These are phyloP conservation scores for Melastoma malabathricum DNA, from an alignment of 345 rosid genomes.

Conservation along the genomic window DNA sequence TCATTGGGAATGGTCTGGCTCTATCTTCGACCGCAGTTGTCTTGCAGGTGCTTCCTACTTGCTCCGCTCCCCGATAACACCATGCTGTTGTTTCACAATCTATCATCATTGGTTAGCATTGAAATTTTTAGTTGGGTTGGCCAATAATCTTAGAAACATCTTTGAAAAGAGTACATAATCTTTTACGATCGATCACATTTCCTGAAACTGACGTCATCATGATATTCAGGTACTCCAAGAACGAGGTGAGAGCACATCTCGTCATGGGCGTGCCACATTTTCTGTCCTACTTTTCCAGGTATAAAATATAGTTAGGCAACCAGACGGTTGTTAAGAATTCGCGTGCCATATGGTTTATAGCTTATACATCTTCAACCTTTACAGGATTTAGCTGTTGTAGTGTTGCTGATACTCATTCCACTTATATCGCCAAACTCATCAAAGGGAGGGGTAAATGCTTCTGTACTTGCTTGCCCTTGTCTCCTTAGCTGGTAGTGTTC, in stretches of 20 bases:
- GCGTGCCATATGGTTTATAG: too few species aligned
- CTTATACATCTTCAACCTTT: slow-evolving; percentile 5
- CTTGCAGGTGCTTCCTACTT: slow-evolving; percentile 47
- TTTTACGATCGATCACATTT: not conserved
- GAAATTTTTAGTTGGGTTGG: too few species aligned
- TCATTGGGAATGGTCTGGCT: slow-evolving; percentile 94
- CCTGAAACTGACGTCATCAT: slow-evolving; percentile 7
- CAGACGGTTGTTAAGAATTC: too few species aligned
- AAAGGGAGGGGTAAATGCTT: slow-evolving; percentile 89
- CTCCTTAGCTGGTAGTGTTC: not conserved
- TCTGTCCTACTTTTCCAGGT: slow-evolving; percentile 98
- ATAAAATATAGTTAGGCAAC: not conserved
- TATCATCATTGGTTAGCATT: too few species aligned
- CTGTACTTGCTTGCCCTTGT: slow-evolving; percentile 6
- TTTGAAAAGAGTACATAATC: too few species aligned
- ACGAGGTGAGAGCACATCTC: slow-evolving; percentile 97
- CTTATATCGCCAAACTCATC: slow-evolving; percentile 97
- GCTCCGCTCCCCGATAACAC: not conserved
- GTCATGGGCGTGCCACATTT: slow-evolving; percentile 99
- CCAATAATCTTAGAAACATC: too few species aligned
- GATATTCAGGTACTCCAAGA: slow-evolving; percentile 83
- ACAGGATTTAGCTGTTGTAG: slow-evolving; percentile 98
- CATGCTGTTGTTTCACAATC: not conserved
- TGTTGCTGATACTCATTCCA: slow-evolving; percentile 91
- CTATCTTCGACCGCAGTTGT: slow-evolving; percentile 98